These are phyloP conservation scores for Fonsecaea erecta DNA, from an alignment of 2,329 filamentous ascomycete genomes.

Conservation along the genomic window DNA sequence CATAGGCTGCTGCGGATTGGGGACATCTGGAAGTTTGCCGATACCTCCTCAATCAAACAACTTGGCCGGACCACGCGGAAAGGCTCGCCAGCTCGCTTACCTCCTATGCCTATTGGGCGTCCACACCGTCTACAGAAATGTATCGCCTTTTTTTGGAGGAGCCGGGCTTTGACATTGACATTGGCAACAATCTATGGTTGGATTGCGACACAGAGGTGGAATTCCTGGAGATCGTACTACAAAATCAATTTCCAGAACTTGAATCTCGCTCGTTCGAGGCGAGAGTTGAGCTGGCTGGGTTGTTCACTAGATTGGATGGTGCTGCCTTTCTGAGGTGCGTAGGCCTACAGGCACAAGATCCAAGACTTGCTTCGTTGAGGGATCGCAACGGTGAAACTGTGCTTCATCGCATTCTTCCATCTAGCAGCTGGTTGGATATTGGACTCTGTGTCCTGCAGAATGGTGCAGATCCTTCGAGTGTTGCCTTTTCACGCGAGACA, in stretches of 20 bases:
- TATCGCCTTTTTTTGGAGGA: slow-evolving; percentile 5
- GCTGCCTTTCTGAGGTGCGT: slow-evolving; percentile 1
- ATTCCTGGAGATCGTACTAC: neutral
- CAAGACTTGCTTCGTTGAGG: neutral
- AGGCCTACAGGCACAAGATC: neutral
- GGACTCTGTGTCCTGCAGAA: slow-evolving; percentile 3
- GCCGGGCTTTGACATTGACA: neutral
- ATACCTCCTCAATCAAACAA: slow-evolving; percentile 3
- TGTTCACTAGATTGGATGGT: neutral
- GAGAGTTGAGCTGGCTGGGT: slow-evolving; percentile 7
- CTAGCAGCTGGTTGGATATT: neutral
- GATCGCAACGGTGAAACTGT: neutral
- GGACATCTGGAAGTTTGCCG: neutral
- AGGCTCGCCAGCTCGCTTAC: neutral
- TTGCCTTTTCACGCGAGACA: neutral
- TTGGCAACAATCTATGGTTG: slow-evolving; percentile 2
- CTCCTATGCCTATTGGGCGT: too few relatives aligned
- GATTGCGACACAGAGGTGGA: neutral
- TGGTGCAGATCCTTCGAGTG: neutral
- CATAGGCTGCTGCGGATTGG: neutral
- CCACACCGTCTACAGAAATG: too few relatives aligned
- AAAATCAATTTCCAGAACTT: neutral
- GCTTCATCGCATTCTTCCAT: neutral
- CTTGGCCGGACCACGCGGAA: neutral
- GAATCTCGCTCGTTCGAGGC: neutral